Percentiles rank a stretch among this genome's conserved stretches.
These are phyloP conservation scores for Acmispon strigosus DNA, from an alignment of 306 rosid species.

Conservation along the genomic window DNA sequence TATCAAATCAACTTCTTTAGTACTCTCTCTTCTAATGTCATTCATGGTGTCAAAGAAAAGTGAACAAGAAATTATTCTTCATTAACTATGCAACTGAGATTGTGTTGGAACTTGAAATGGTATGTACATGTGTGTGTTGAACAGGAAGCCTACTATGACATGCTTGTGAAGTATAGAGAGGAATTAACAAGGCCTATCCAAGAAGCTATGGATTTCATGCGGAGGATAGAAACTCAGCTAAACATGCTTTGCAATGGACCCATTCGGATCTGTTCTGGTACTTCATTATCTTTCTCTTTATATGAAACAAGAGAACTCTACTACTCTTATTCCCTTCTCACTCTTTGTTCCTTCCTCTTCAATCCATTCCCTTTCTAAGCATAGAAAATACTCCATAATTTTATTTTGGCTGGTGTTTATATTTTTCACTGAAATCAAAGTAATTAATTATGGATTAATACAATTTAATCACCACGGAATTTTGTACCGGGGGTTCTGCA, in stretches of 20 bases:
- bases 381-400: too few species aligned
- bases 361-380: too few species aligned
- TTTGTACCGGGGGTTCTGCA: conserved; percentile 11
- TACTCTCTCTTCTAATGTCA: too few species aligned
- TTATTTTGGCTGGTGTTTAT: too few species aligned
- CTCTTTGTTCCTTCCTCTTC: background rate
- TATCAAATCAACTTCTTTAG: too few species aligned
- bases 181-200: conserved; percentile 87
- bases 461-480: background rate
- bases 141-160: conserved; percentile 93
- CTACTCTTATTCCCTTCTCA: background rate
- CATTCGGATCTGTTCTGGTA: conserved; percentile 65
- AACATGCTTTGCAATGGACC: conserved; percentile 65
- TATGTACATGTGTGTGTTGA: background rate
- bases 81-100: too few species aligned
- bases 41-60: too few species aligned
- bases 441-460: background rate
- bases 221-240: conserved; percentile 74
- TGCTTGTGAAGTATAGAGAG: conserved; percentile 90
- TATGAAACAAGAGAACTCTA: background rate
- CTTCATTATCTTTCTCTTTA: background rate
- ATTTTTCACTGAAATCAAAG: background rate
- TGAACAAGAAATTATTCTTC: too few species aligned
- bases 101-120: background rate
- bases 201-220: conserved; percentile 98